Base-by-base conservation (phyloP, 2,329 filamentous ascomycete genomes). In the Zymoseptoria brevis region DNA sequence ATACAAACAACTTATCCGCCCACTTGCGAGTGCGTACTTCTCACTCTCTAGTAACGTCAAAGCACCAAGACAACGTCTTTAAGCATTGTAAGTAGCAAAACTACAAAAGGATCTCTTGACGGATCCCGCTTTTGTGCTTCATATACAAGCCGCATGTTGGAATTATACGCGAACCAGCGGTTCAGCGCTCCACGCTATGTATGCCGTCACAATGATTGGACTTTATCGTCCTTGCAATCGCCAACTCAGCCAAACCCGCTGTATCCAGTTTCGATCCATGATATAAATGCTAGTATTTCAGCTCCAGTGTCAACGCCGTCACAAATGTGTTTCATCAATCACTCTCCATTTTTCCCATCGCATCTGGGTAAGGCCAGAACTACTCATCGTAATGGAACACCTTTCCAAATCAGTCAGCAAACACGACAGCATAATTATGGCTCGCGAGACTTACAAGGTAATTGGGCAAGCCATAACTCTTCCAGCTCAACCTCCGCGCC, bases 401-500 rank as follows among this genome's bases (percentile, higher is more conserved):
- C n/a, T n/a, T n/a, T n/a, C n/a, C n/a, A n/a, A n/a, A n/a, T n/a
- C n/a, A n/a, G n/a, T n/a, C n/a, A n/a, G n/a, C n/a, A n/a, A n/a
- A n/a, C n/a, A n/a, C n/a, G n/a, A n/a, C n/a, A n/a, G n/a, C n/a
- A n/a, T n/a, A n/a, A n/a, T n/a, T n/a, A n/a, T n/a, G n/a, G n/a
- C n/a, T n/a, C n/a, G n/a, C n/a, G n/a, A n/a, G 16, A 76, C 84
- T 73, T 77, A 96, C 94, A 81, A 93, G 92, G 77, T 99, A 99
- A 77, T 97, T 96, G 50, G 94, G 94, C 70, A 97, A 77, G n/a
- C 94, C 94, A 67, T 82, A 90, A 60, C 89, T 83, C 62, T 87
- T 81, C 86, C 91, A 96, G 54, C 91, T 91, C 70, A 99, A 75
- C 65, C 94, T 81, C 73, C 84, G 87, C 11, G 92, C 92, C 94